Evolutionary conservation across 768 basidiomycete genomes (phyloP).

Genomic region (Kwoniella bestiolae): DNA sequence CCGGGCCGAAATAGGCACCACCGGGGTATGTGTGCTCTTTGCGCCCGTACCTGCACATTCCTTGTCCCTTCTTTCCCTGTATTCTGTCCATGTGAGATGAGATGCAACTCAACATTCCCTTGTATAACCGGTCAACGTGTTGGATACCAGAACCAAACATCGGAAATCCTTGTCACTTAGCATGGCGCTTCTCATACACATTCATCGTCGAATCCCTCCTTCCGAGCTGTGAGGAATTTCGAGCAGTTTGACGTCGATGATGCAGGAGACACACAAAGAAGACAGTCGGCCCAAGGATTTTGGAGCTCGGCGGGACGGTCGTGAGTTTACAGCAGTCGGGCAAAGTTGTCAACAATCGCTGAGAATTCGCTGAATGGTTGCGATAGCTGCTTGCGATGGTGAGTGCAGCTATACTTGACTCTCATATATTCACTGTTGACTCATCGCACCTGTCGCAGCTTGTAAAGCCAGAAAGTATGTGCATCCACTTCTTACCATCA

Average conservation of each 20-base stretch:
- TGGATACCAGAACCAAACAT: not conserved
- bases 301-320: conserved; percentile 1
- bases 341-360: no score
- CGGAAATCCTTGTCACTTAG: not conserved
- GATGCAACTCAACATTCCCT: no score
- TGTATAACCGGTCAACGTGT: not conserved
- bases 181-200: no score
- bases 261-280: not conserved
- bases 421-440: not conserved
- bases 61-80: no score
- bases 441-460: not conserved
- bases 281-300: not conserved
- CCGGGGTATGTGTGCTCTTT: not conserved
- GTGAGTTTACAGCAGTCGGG: conserved; percentile 1
- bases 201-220: no score
- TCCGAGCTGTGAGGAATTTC: not conserved
- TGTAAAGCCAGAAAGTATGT: conserved; percentile 14
- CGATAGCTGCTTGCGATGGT: conserved; percentile 9
- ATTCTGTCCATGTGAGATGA: no score
- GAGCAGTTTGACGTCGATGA: not conserved
- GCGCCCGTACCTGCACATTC: not conserved
- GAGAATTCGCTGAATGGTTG: not conserved
- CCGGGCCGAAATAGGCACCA: not conserved
- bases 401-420: not conserved
- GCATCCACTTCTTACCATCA: not conserved